These are phyloP conservation scores for Mariannaea sp. DNA, from an alignment of 2,329 filamentous ascomycete genomes.

Conservation along the genomic window DNA sequence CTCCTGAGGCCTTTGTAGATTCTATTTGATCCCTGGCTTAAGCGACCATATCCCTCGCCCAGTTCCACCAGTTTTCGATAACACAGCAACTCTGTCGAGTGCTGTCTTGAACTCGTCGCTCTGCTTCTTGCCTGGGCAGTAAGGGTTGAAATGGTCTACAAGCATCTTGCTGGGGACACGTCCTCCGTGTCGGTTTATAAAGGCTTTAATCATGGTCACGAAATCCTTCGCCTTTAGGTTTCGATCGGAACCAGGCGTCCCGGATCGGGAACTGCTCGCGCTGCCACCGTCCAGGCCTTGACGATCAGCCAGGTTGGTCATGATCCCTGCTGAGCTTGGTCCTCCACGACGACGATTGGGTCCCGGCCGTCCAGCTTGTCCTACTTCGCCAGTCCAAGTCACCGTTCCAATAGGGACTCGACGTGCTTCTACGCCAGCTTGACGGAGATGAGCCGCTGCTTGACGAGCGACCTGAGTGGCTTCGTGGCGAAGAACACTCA, in stretches of 20 bases:
- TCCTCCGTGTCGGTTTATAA: slow-evolving; percentile 77
- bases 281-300: slow-evolving; percentile 55
- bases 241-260: slow-evolving; percentile 47
- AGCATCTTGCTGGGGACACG: slow-evolving; percentile 81
- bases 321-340: slow-evolving; percentile 58
- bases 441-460: slow-evolving; percentile 76
- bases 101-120: slow-evolving; percentile 83
- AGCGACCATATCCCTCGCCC: slow-evolving; percentile 61
- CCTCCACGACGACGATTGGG: slow-evolving; percentile 56
- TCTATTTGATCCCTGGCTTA: slow-evolving; percentile 42
- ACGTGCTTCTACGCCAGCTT: slow-evolving; percentile 73
- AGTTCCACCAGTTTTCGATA: slow-evolving; percentile 63
- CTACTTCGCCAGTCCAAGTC: slow-evolving; percentile 90
- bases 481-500: slow-evolving; percentile 78
- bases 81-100: slow-evolving; percentile 73
- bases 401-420: slow-evolving; percentile 80
- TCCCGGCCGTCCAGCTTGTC: slow-evolving; percentile 73
- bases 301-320: slow-evolving; percentile 62
- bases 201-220: slow-evolving; percentile 74
- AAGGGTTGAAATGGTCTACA: slow-evolving; percentile 86
- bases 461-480: slow-evolving; percentile 78
- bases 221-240: slow-evolving; percentile 65
- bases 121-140: slow-evolving; percentile 67
- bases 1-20: neutral
- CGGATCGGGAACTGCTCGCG: slow-evolving; percentile 52